Evolutionary conservation across 2,329 filamentous ascomycete species (phyloP).

Genomic region (Periconia sp.): DNA sequence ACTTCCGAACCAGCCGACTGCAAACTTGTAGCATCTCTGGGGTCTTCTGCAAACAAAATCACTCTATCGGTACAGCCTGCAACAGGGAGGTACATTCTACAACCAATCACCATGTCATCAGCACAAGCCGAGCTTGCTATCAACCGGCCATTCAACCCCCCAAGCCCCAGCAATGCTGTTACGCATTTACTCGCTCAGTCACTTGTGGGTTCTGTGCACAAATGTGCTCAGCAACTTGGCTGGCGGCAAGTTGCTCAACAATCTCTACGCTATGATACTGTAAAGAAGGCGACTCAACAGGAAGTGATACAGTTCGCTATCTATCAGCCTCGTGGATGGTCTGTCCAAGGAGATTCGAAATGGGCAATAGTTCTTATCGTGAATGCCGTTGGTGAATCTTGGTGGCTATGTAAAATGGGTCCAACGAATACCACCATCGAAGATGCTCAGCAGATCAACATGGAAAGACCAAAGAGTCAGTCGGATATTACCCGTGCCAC

Average conservation of each 20-base stretch:
- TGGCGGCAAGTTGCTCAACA: conserved; percentile 57
- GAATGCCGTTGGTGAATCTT: conserved; percentile 37
- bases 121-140: conserved; percentile 63
- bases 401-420: conserved; percentile 40
- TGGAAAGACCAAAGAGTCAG: conserved; percentile 22
- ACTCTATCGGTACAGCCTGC: conserved; percentile 72
- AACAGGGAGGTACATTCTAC: conserved; percentile 73
- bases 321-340: conserved; percentile 74
- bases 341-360: conserved; percentile 41
- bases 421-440: conserved; percentile 24
- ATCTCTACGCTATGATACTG: conserved; percentile 51
- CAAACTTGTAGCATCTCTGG: conserved; percentile 68
- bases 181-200: conserved; percentile 65
- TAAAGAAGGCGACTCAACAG: conserved; percentile 61
- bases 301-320: conserved; percentile 66
- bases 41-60: conserved; percentile 58
- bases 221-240: conserved; percentile 62
- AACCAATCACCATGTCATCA: conserved; percentile 53
- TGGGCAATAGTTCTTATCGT: conserved; percentile 69
- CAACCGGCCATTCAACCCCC: conserved; percentile 61
- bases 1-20: conserved; percentile 67
- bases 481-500: conserved; percentile 27
- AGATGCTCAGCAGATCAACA: conserved; percentile 30
- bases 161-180: conserved; percentile 60
- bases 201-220: conserved; percentile 63